Evolutionary conservation across 2,329 filamentous ascomycete genomes (phyloP), one percentile per base, ranked within the genome.

Genomic region (Fusarium aywerte): DNA sequence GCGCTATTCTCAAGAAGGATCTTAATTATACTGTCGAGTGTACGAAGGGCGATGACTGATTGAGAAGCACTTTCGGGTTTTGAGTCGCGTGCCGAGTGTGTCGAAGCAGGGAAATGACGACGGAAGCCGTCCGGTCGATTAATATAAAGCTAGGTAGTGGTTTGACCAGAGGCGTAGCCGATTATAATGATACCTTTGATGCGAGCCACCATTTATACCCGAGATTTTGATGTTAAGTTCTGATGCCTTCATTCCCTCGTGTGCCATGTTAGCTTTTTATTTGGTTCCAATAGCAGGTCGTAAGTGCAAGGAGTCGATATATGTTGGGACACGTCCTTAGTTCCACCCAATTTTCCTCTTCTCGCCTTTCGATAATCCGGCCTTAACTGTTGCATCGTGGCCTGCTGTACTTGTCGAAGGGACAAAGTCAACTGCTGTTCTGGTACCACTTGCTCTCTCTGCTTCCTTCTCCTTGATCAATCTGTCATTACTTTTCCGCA

Each of bases 401-500:
- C 63, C 65, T 5, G 58, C 52, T 23, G 71, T 44, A 12, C 59
- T 67, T n/a, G 67, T 64, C 7, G 75, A 68, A 5, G 79, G 55
- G 18, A 87, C 84, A 76, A 88, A 88, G 16, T 85, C 84, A 1
- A 87, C 76, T 2, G 79, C 74, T 23, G 70, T 76, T 60, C 78
- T 74, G 25, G 78, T 77, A 0, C 83, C 83, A n/a, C 71, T 73
- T 3, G 70, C 72, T 66, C 81, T 80, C 18, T 83, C 75, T 18
- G 80, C 77, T 36, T 83, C 82, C 67, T 79, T 79, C 56, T 84
- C 80, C 74, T 80, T 83, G 25, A 75, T 76, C 21, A 79, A 68
- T 40, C 78, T 81, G 39, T 82, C 81, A 67, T 86, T 84, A 57
- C 77, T 80, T 72, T 80, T 82, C 25, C 81, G 78, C 59, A 90